phyloP scores from a whole-genome alignment of 331 rosid species.

The Acacia concinna region DNA sequence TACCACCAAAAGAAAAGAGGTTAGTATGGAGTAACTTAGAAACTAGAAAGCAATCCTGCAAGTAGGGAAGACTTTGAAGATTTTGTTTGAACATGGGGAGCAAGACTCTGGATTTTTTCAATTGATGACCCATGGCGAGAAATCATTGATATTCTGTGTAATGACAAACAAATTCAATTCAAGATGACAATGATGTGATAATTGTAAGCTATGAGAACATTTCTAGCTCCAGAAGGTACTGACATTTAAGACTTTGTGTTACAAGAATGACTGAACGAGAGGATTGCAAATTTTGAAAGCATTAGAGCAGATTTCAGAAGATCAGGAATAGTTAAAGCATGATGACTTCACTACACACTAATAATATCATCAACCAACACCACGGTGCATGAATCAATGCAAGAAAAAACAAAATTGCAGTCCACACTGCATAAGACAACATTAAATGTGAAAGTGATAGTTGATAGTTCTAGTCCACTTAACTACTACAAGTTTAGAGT shows the following conservation, averaged over 20 bases:
- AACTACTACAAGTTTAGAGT: neutral
- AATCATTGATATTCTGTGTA: neutral
- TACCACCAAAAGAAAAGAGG: no score
- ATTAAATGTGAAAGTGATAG: conserved; percentile 4
- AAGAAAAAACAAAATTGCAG: neutral
- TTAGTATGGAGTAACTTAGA: neutral
- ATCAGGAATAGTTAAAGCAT: neutral
- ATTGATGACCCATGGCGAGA: neutral
- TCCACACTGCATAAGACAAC: conserved; percentile 3
- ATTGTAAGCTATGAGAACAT: neutral
- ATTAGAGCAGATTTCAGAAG: neutral
- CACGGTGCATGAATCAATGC: neutral
- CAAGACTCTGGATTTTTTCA: neutral
- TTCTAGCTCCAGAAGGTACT: neutral
- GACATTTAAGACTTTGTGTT: neutral
- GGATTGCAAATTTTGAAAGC: neutral
- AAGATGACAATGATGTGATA: neutral
- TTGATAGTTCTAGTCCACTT: neutral
- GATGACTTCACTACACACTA: neutral
- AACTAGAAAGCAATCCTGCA: conserved; percentile 18
- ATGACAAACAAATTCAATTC: neutral
- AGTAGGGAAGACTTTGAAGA: neutral
- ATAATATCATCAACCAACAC: neutral
- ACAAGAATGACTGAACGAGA: conserved; percentile 15
- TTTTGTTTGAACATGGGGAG: neutral